Evolutionary conservation across 306 rosid genomes (phyloP).

Genomic region (Alnus rubra): DNA sequence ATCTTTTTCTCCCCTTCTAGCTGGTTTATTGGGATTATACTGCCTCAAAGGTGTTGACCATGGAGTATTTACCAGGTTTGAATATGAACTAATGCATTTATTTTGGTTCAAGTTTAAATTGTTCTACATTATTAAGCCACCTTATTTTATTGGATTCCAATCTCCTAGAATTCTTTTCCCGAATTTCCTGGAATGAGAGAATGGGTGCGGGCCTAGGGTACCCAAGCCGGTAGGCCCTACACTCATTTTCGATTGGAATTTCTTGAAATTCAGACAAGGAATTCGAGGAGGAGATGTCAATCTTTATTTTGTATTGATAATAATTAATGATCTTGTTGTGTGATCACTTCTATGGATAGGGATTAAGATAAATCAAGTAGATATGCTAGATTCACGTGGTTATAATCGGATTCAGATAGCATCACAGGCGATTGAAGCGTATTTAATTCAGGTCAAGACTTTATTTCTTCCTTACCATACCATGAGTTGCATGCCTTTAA

Average conservation of each 20-base stretch:
- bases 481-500: too few relatives aligned
- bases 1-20: conserved; percentile 5
- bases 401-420: conserved; percentile 60
- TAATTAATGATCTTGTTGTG: conserved; percentile 3
- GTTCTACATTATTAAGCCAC: conserved; percentile 16
- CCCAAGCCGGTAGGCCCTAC: too few relatives aligned
- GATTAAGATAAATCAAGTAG: conserved; percentile 70
- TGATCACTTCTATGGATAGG: conserved; percentile 42
- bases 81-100: conserved; percentile 30
- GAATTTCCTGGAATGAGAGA: too few relatives aligned
- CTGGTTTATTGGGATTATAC: conserved; percentile 92
- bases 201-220: too few relatives aligned
- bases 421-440: conserved; percentile 83
- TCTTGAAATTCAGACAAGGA: too few relatives aligned
- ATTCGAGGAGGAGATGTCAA: too few relatives aligned
- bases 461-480: neutral
- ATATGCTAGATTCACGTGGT: conserved; percentile 59
- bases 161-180: too few relatives aligned
- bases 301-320: conserved; percentile 7
- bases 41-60: conserved; percentile 75
- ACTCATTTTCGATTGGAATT: too few relatives aligned
- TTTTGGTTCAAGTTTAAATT: conserved; percentile 7
- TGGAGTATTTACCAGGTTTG: conserved; percentile 97
- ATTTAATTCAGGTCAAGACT: conserved; percentile 75
- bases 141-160: neutral